Percentiles rank a stretch among this genome's conserved stretches.
These are phyloP conservation scores for Calonectria leucothoes DNA, from an alignment of 2,329 filamentous ascomycete genomes.

Conservation along the genomic window DNA sequence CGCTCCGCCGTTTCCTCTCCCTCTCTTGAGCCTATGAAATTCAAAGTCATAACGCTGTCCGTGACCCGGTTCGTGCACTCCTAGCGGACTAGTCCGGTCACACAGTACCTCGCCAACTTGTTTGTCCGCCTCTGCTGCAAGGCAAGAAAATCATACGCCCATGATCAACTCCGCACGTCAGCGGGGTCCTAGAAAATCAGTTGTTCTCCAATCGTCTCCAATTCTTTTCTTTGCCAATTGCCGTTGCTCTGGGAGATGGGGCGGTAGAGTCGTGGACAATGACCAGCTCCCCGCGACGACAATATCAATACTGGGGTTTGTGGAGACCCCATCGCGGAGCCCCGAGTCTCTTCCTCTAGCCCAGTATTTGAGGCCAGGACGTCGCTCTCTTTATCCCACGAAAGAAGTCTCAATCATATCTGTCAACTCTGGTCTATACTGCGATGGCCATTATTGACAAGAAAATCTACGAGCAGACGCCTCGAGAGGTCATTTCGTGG, in stretches of 20 bases:
- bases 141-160: neutral
- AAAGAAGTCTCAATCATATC: neutral
- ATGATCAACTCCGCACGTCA: neutral
- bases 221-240: neutral
- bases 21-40: neutral
- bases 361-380: neutral
- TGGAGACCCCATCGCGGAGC: neutral
- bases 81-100: neutral
- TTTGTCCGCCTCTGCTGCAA: neutral
- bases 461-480: slow-evolving; percentile 10
- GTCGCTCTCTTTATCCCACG: neutral
- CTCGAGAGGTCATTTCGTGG: slow-evolving; percentile 14
- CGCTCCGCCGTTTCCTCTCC: neutral
- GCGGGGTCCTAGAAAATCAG: neutral
- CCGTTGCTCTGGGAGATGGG: neutral
- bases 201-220: neutral
- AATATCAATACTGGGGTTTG: neutral
- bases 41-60: neutral
- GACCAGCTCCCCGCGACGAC: neutral
- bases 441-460: slow-evolving; percentile 14
- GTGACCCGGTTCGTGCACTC: neutral
- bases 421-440: neutral
- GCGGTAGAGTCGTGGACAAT: neutral
- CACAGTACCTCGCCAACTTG: neutral
- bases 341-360: neutral